Conservation (phyloP, 345 rosid genomes). For the Linum tenue region DNA sequence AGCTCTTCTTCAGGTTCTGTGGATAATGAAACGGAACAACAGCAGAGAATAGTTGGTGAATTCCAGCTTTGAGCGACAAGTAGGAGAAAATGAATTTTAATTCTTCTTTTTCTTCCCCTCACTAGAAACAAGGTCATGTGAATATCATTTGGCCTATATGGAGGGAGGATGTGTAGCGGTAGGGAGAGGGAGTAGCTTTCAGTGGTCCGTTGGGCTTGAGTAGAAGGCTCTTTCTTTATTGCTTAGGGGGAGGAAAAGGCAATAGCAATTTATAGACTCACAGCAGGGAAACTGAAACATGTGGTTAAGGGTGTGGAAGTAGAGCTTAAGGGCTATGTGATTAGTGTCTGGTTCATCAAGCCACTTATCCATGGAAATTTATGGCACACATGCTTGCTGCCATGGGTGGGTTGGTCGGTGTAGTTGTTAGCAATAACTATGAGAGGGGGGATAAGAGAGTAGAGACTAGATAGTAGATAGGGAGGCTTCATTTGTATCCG, state of each 20-base stretch:
- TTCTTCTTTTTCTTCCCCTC: constrained; percentile 22
- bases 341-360: background rate
- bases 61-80: constrained; percentile 25
- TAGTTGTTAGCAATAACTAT: too few species aligned
- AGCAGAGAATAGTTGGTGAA: constrained; percentile 20
- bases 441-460: too few species aligned
- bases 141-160: constrained; percentile 46
- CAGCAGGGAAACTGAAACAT: too few species aligned
- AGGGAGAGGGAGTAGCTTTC: background rate
- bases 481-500: background rate
- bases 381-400: background rate
- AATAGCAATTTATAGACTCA: background rate
- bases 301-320: background rate
- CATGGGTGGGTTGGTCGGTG: too few species aligned
- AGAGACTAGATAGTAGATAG: too few species aligned
- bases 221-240: background rate
- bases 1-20: constrained; percentile 10
- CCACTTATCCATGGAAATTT: background rate
- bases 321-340: background rate
- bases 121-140: constrained; percentile 53
- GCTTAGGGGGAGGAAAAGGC: background rate
- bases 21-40: constrained; percentile 20
- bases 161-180: constrained; percentile 3
- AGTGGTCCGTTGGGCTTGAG: background rate
- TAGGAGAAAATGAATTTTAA: constrained; percentile 3